phyloP scores from a whole-genome alignment of 2,329 filamentous ascomycete species.

The Colletotrichum tofieldiae region DNA sequence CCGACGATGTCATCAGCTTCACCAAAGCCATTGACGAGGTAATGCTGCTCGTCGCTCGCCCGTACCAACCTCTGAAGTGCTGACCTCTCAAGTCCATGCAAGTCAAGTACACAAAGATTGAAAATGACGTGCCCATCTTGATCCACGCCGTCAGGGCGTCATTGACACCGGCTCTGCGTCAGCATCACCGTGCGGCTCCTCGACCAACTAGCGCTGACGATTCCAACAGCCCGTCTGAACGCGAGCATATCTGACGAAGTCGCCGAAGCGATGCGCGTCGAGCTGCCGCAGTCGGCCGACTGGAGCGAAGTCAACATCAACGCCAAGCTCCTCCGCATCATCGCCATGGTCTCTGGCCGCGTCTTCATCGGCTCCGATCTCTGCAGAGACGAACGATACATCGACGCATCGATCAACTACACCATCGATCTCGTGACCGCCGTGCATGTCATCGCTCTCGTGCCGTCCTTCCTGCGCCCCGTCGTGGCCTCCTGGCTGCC shows the following conservation, averaged over 20 bases:
- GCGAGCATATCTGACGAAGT: constrained; percentile 54
- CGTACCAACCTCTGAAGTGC: not conserved
- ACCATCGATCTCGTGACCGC: constrained; percentile 48
- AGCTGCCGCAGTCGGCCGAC: constrained; percentile 54
- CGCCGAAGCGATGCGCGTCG: constrained; percentile 50
- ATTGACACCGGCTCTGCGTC: constrained; percentile 54
- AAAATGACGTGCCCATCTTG: constrained; percentile 45
- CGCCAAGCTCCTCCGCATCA: constrained; percentile 60
- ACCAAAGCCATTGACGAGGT: constrained; percentile 48
- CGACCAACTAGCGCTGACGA: not conserved
- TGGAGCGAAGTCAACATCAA: constrained; percentile 60
- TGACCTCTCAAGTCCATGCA: constrained; percentile 48
- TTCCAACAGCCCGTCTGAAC: constrained; percentile 52
- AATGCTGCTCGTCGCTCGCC: not conserved
- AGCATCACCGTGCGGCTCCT: not conserved
- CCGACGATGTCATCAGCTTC: constrained; percentile 52
- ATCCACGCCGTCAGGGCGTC: constrained; percentile 51
- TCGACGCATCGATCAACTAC: constrained; percentile 64
- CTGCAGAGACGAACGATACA: constrained; percentile 60
- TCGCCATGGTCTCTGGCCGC: constrained; percentile 63
- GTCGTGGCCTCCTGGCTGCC: constrained; percentile 53
- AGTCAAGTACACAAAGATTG: constrained; percentile 53
- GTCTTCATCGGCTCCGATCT: constrained; percentile 65
- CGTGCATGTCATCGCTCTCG: constrained; percentile 20
- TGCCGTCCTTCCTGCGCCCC: constrained; percentile 51